Percentiles rank a stretch among this genome's conserved stretches.
Conservation (phyloP, 139 green algal genomes). For the Tetradesmus lagerheimii region DNA sequence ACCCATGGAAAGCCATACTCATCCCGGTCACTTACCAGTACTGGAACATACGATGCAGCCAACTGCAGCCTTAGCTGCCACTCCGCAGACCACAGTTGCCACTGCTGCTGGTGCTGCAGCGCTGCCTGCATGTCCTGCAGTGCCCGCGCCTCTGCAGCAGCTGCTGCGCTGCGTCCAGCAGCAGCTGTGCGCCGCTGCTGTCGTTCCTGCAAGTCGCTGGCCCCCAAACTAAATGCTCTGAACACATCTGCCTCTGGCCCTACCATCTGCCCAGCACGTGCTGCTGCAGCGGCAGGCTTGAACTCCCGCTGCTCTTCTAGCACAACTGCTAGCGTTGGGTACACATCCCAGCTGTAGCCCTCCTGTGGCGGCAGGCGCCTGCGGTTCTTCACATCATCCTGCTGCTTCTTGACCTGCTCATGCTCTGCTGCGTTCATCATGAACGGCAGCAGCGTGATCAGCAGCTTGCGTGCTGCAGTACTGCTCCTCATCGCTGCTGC, state of each 20-base stretch:
- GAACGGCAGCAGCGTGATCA: not conserved
- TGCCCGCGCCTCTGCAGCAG: not conserved
- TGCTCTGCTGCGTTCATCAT: not conserved
- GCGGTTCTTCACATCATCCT: not conserved
- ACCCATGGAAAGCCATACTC: no score
- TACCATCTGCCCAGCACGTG: not conserved
- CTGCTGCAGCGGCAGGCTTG: not conserved
- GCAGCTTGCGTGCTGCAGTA: not conserved
- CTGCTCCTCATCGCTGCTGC: not conserved
- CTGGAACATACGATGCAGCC: not conserved
- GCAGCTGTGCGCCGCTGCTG: not conserved
- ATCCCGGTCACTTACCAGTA: not conserved
- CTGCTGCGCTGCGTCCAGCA: not conserved
- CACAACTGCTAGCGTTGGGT: not conserved
- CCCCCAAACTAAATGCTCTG: not conserved
- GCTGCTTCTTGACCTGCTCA: not conserved
- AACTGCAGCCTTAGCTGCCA: not conserved
- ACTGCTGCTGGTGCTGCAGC: not conserved
- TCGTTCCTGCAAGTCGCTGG: not conserved
- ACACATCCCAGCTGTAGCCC: not conserved
- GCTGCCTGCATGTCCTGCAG: not conserved
- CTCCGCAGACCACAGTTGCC: not conserved
- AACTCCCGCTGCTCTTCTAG: not conserved
- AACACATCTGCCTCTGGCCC: not conserved
- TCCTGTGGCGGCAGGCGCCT: not conserved